A percentile compares a stretch with the other conserved stretches of the same genome.
Conservation (phyloP, 164 flowering plant species). For the Hamamelis virginiana region DNA sequence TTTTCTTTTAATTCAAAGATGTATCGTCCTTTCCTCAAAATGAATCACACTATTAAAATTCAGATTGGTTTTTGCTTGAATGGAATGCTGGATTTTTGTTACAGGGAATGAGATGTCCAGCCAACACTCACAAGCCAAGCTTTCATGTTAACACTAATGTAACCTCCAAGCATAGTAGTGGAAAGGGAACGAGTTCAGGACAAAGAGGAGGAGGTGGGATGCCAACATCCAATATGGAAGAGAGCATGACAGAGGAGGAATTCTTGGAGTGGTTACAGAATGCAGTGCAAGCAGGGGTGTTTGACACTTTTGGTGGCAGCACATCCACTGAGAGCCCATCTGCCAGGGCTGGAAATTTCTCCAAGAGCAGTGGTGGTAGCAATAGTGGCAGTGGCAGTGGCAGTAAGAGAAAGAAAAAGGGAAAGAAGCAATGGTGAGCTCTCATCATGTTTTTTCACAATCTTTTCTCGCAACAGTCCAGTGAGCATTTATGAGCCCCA, state of each 20-base stretch:
- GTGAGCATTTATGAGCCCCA: background rate
- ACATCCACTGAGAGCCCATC: conserved; percentile 47
- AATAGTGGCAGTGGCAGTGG: conserved; percentile 28
- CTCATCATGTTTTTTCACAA: background rate
- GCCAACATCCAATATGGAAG: conserved; percentile 53
- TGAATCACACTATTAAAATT: background rate
- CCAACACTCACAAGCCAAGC: conserved; percentile 90
- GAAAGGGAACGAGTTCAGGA: conserved; percentile 51
- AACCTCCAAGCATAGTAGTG: conserved; percentile 48
- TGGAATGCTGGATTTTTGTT: conserved; percentile 7
- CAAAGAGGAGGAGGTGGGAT: conserved; percentile 51
- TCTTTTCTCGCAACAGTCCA: background rate
- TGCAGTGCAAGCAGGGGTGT: conserved; percentile 75
- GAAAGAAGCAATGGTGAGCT: conserved; percentile 80
- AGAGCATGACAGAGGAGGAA: conserved; percentile 82
- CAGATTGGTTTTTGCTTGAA: background rate
- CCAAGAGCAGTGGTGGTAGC: conserved; percentile 30
- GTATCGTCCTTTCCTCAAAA: background rate
- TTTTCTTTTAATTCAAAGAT: background rate
- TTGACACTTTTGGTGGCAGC: conserved; percentile 45
- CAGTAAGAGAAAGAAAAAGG: conserved; percentile 77
- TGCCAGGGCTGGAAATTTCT: conserved; percentile 30
- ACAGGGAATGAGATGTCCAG: conserved; percentile 97
- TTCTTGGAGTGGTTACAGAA: conserved; percentile 82
- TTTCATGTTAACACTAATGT: conserved; percentile 90